Evolutionary conservation across 495 filamentous ascomycete species (phyloP).

Genomic region (Elaphomyces granulatus): DNA sequence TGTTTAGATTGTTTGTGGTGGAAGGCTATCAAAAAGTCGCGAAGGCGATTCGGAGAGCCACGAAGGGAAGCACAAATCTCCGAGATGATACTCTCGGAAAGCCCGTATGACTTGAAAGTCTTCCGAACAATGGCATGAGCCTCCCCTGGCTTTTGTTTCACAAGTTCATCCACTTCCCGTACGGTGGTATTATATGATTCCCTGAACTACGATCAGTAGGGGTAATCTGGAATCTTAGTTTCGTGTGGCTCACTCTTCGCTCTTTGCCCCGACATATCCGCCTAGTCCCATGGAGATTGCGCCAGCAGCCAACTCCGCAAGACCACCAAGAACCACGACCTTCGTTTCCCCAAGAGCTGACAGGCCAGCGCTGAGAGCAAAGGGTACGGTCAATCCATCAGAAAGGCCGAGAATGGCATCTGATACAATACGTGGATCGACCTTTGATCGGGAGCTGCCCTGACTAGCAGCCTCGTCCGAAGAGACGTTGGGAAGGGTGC

Average conservation of each 20-base stretch:
- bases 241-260: no score
- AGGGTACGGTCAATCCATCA: conserved; percentile 51
- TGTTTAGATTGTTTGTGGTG: conserved; percentile 38
- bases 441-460: conserved; percentile 22
- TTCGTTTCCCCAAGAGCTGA: conserved; percentile 41
- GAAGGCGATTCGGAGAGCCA: conserved; percentile 28
- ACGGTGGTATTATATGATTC: conserved; percentile 36
- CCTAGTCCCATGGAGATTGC: conserved; percentile 62
- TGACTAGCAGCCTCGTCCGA: no score
- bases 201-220: no score
- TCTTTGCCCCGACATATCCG: conserved; percentile 41
- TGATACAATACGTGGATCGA: conserved; percentile 37
- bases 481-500: no score
- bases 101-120: conserved; percentile 37
- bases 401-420: conserved; percentile 45
- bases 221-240: no score
- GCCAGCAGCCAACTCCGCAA: conserved; percentile 53
- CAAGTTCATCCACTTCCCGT: conserved; percentile 28
- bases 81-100: conserved; percentile 27
- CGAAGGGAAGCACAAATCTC: conserved; percentile 34
- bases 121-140: conserved; percentile 28
- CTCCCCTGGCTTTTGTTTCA: conserved; percentile 25
- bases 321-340: conserved; percentile 54
- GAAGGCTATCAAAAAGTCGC: conserved; percentile 44
- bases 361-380: conserved; percentile 48